Evolutionary conservation across 345 rosid genomes (phyloP).

Genomic region (Dipteronia sinensis): DNA sequence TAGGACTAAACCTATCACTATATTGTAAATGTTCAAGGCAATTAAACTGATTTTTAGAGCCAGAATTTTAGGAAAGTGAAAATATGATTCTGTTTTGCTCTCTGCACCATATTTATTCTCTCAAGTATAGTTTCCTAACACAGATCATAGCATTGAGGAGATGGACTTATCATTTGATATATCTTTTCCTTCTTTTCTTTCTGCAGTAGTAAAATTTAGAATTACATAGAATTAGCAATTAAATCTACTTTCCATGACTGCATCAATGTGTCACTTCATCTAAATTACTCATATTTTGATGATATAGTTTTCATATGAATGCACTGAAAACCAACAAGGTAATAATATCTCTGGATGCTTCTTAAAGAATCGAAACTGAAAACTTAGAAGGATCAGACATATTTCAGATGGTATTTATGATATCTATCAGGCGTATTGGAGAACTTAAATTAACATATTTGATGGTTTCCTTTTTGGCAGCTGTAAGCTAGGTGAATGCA

Average conservation of each 20-base stretch:
- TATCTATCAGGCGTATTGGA: neutral
- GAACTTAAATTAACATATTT: neutral
- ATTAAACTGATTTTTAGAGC: neutral
- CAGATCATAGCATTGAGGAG: neutral
- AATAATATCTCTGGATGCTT: neutral
- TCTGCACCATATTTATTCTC: neutral
- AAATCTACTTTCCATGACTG: neutral
- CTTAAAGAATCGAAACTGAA: neutral
- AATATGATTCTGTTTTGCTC: neutral
- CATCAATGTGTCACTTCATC: neutral
- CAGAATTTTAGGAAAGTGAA: neutral
- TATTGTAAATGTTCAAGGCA: neutral
- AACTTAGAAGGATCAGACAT: neutral
- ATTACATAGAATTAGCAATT: neutral
- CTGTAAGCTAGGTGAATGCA: constrained; percentile 90
- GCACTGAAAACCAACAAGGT: neutral
- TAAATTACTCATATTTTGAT: neutral
- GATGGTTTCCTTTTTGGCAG: constrained; percentile 39
- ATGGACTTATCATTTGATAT: neutral
- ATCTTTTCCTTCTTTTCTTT: neutral
- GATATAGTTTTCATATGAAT: neutral
- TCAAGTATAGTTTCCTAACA: neutral
- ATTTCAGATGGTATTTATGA: neutral
- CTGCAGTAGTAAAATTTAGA: neutral
- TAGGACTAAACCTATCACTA: neutral